These are phyloP conservation scores for Neurospora tetraspora DNA, from an alignment of 495 filamentous ascomycete genomes.

Conservation along the genomic window DNA sequence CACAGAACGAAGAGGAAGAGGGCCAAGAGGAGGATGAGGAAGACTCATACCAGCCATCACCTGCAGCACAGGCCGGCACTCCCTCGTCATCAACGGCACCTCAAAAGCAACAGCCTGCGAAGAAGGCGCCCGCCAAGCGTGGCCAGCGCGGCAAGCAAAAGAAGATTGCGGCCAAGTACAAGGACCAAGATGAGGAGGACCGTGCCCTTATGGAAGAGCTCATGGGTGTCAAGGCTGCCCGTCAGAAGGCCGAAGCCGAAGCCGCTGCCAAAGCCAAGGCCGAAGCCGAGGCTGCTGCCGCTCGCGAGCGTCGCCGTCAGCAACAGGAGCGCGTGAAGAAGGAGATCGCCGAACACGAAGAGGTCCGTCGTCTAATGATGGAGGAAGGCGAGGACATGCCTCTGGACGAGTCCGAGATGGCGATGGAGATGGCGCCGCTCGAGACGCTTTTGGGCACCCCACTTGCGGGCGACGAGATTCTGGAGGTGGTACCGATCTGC, in stretches of 20 bases:
- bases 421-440: slow-evolving; percentile 52
- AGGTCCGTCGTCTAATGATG: slow-evolving; percentile 47
- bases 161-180: slow-evolving; percentile 84
- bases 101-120: slow-evolving; percentile 10
- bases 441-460: slow-evolving; percentile 71
- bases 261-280: slow-evolving; percentile 39
- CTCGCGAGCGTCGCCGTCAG: slow-evolving; percentile 59
- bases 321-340: slow-evolving; percentile 66
- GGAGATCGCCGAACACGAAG: slow-evolving; percentile 54
- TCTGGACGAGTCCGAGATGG: slow-evolving; percentile 37
- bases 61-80: neutral
- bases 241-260: slow-evolving; percentile 42
- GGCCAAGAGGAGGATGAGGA: slow-evolving; percentile 14
- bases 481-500: slow-evolving; percentile 82
- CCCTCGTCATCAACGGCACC: neutral
- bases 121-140: slow-evolving; percentile 45
- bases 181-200: slow-evolving; percentile 90
- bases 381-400: slow-evolving; percentile 33
- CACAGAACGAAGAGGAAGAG: slow-evolving; percentile 9
- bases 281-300: slow-evolving; percentile 52
- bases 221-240: slow-evolving; percentile 58
- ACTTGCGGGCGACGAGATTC: slow-evolving; percentile 72
- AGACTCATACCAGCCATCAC: slow-evolving; percentile 1
- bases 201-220: slow-evolving; percentile 70
- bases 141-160: slow-evolving; percentile 80